Base-by-base conservation (phyloP, 148 eudicot species). In the Vaccinium vitisidaea region DNA sequence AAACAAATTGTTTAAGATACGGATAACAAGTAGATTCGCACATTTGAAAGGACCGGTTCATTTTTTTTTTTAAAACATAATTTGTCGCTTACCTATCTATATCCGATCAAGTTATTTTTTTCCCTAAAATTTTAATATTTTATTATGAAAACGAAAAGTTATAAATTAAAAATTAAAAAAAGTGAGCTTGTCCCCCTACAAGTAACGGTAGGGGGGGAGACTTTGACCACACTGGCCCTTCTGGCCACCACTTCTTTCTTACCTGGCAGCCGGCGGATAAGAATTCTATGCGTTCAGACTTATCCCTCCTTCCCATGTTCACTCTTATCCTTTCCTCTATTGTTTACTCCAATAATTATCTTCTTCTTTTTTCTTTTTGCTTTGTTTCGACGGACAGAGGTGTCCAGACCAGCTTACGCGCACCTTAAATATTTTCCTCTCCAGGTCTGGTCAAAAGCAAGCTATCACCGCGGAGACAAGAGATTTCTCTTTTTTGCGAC, bases 231-330 rank as follows among this genome's bases (percentile, higher is more conserved):
- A 32, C 71, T 11, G 4, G 27, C n/a, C 69, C 69, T 65, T 2
- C 32, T 65, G 71, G 71, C 71, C 71, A 65, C 71, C 71, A 65
- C 71, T 5, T 65, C 30, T 13, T 13, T 36, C 39, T 36, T 8
- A 65, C 71, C 71, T 65, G 71, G 30, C 71, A 65, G 71, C 30
- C 30, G 70, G 71, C 71, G 71, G 71, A 65, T 65, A 65, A 65
- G 71, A 65, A 65, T 65, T 23, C 30, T 32, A 23, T 2, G 8
- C 69, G 12, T 63, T n/a, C 69, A n/a, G 21, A n/a, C n/a, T 61
- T 63, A 63, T 63, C 23, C 23, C 30, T 23, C 32, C 71, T 65
- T 65, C 23, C 21, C 69, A 65, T 23, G 71, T 65, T 23, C 32
- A 9, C 30, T 10, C 71, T 65, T 65, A 65, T 65, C 71, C 71